Evolutionary conservation across 306 rosid genomes (phyloP), one percentile per base, ranked within the genome.

Genomic region (Vigna reflexopilosa): DNA sequence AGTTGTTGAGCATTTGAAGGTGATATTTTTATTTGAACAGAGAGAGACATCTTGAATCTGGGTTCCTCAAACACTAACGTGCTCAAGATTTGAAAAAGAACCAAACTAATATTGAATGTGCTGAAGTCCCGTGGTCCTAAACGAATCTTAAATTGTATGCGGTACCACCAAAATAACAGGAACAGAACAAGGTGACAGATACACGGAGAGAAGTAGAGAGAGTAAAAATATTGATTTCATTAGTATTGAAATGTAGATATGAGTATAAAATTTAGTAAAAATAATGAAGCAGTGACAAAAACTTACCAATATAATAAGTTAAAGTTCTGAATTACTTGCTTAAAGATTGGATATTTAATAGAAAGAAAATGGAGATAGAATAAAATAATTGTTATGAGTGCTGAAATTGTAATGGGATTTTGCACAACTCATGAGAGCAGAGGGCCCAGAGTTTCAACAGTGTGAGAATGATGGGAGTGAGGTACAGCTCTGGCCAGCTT

Each of bases 391-490:
- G 14, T 45, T 45, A 3, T 45, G 13, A 45, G 61, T 20, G 20
- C 2, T 55, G 6, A 55, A 19, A 3, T 9, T 55, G 66, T 8
- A 6, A 13, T 66, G 70, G 11, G 71, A 42, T 17, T 67, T 67
- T 20, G 54, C 12, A 67, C 11, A 67, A 13, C 1, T 38, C 3
- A 67, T 30, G 24, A 62, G 24, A 34, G 17, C 6, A 32, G 24
- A 62, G 72, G 72, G 72, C 54, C 72, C 72, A 42, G 54, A 10
- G 67, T 59, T 28, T 59, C 4, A 59, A 59, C 42, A 28, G 42
- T 59, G 67, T 8, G 48, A 64, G 54, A 67, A 12, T 67, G 72
- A 67, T 67, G 72, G 54, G 36, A 67, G 72, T 67, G 72, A 67
- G 72, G 54, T 67, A 67, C 72, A 67, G 54, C 72, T 65, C 47